A percentile compares a stretch with the other conserved stretches of the same genome.
These are phyloP conservation scores for Perkinsus olseni DNA, from an alignment of 169 alveolate species.

Conservation along the genomic window DNA sequence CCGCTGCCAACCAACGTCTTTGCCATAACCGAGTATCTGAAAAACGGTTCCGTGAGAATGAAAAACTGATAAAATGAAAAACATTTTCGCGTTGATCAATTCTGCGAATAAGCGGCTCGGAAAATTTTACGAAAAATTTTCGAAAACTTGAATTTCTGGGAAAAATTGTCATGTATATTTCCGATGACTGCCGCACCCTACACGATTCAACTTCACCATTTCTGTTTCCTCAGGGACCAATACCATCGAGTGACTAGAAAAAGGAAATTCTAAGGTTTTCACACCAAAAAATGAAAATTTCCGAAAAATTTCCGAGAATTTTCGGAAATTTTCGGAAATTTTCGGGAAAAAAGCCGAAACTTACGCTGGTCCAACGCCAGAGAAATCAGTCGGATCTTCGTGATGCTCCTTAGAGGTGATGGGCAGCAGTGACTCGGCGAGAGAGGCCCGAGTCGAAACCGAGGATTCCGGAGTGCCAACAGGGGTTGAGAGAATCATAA, in stretches of 20 bases:
- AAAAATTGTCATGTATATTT: not conserved
- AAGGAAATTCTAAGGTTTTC: too few relatives aligned
- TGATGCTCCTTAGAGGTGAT: not conserved
- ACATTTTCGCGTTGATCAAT: not conserved
- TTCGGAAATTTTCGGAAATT: not conserved
- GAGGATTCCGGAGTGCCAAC: not conserved
- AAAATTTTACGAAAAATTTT: not conserved
- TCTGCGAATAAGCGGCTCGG: not conserved
- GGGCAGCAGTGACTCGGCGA: not conserved
- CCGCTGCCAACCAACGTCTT: not conserved
- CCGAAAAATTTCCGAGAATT: not conserved
- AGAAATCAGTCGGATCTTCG: not conserved
- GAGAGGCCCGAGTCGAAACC: not conserved
- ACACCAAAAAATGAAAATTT: not conserved
- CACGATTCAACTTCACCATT: too few relatives aligned
- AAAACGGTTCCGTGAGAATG: not conserved
- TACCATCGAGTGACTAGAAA: too few relatives aligned
- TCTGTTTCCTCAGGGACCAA: too few relatives aligned
- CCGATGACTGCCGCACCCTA: too few relatives aligned
- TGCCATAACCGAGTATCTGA: not conserved
- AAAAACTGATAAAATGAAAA: too few relatives aligned
- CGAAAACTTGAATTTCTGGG: not conserved
- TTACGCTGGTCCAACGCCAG: not conserved
- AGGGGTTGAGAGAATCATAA: not conserved
- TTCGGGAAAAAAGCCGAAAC: not conserved